A percentile compares a stretch with the other conserved stretches of the same genome.
phyloP scores from a whole-genome alignment of 202 grass and related monocot genomes.

The Digitaria exilis region DNA sequence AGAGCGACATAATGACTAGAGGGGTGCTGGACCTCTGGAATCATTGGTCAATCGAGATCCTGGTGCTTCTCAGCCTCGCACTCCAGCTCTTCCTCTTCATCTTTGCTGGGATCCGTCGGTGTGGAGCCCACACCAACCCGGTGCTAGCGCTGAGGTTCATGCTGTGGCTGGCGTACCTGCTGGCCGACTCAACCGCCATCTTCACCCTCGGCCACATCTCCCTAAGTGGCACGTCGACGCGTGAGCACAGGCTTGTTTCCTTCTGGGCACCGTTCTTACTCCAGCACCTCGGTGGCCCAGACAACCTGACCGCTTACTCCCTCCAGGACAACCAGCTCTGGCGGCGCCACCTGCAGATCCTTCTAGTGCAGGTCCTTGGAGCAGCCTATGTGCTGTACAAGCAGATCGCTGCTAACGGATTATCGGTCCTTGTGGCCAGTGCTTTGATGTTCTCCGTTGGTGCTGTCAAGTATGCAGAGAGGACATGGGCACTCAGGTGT shows the following conservation, averaged over 20 bases:
- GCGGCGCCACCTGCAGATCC: conserved; percentile 37
- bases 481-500: conserved; percentile 27
- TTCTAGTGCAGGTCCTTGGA: conserved; percentile 4
- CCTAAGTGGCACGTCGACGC: background rate
- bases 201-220: conserved; percentile 36
- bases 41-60: no score
- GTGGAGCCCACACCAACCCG: no score
- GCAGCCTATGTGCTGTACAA: background rate
- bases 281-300: conserved; percentile 38
- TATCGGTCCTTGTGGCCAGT: background rate
- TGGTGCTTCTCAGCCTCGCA: no score
- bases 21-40: no score
- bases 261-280: conserved; percentile 60
- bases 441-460: conserved; percentile 33
- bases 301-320: conserved; percentile 34
- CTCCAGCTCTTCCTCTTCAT: no score
- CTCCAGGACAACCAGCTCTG: conserved; percentile 64
- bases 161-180: no score
- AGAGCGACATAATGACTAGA: no score
- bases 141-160: no score
- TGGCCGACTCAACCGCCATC: conserved; percentile 32
- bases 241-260: background rate
- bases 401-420: background rate
- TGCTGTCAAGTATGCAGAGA: conserved; percentile 43
- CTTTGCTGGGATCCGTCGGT: no score